Conservation (phyloP, 768 basidiomycete species). For the Kwoniella shandongensis region DNA sequence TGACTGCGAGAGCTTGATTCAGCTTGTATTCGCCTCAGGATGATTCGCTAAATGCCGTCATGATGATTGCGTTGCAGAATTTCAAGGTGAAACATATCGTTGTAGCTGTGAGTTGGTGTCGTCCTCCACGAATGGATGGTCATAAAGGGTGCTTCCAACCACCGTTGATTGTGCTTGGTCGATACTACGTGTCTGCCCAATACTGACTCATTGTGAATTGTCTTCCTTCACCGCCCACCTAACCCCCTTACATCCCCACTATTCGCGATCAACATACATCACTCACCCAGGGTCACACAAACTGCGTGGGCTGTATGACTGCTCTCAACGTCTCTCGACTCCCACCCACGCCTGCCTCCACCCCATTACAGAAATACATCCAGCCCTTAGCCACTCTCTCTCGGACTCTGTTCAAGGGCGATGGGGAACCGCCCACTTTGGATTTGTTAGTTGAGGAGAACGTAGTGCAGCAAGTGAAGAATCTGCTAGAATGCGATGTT, state of each 20-base stretch:
- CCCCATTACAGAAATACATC: conserved; percentile 38
- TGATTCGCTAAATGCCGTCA: conserved; percentile 44
- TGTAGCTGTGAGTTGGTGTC: conserved; percentile 30
- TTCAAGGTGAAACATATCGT: conserved; percentile 50
- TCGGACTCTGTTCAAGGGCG: conserved; percentile 22
- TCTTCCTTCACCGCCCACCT: too few relatives aligned
- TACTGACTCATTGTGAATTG: too few relatives aligned
- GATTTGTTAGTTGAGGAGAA: conserved; percentile 40
- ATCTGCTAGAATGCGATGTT: conserved; percentile 35
- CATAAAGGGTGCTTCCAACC: too few relatives aligned
- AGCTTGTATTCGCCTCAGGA: conserved; percentile 42
- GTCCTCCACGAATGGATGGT: background rate
- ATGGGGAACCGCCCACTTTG: conserved; percentile 35
- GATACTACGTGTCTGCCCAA: too few relatives aligned
- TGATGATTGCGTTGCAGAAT: conserved; percentile 46
- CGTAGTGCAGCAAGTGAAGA: conserved; percentile 45
- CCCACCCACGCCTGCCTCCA: conserved; percentile 27
- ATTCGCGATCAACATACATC: background rate
- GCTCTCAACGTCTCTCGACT: conserved; percentile 40
- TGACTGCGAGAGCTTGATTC: background rate
- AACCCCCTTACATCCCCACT: too few relatives aligned
- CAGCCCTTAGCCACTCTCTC: conserved; percentile 34
- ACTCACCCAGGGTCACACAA: conserved; percentile 45
- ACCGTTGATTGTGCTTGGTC: too few relatives aligned
- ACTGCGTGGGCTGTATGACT: conserved; percentile 43